Conservation (phyloP, 1,284 basidiomycete genomes). For the Puccinia polysora region DNA sequence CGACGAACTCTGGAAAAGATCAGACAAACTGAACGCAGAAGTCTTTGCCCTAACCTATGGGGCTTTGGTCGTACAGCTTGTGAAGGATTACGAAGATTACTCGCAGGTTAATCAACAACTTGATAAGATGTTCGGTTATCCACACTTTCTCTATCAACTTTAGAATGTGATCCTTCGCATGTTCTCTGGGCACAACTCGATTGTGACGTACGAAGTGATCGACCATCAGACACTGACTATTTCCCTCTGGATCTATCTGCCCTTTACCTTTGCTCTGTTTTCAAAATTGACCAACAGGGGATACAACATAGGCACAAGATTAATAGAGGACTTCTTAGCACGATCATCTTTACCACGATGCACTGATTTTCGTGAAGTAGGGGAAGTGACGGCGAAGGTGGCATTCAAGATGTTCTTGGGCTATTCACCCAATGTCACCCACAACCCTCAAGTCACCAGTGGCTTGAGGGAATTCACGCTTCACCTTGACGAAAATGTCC, state of each 20-base stretch:
- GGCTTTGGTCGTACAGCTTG: slow-evolving; percentile 95
- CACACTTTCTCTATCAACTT: not conserved
- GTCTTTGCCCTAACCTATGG: slow-evolving; percentile 96
- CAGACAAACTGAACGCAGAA: slow-evolving; percentile 69
- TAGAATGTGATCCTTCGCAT: too few species aligned
- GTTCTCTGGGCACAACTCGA: too few species aligned
- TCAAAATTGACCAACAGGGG: too few species aligned
- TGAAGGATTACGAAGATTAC: slow-evolving; percentile 99
- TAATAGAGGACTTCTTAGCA: slow-evolving; percentile 97
- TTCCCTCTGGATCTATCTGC: too few species aligned
- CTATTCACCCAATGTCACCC: slow-evolving; percentile 76
- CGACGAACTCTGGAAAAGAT: slow-evolving; percentile 46
- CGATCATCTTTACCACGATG: slow-evolving; percentile 79
- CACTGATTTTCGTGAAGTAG: slow-evolving; percentile 83
- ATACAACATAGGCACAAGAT: slow-evolving; percentile 90
- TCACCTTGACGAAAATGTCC: slow-evolving; percentile 88
- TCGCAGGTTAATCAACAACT: slow-evolving; percentile 67
- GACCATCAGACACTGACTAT: too few species aligned
- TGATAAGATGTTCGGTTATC: slow-evolving; percentile 60
- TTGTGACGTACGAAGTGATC: too few species aligned
- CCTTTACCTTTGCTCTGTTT: too few species aligned
- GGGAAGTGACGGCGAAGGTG: slow-evolving; percentile 66
- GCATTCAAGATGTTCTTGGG: slow-evolving; percentile 98
- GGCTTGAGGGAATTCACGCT: slow-evolving; percentile 64
- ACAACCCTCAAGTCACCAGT: slow-evolving; percentile 56